Conservation (phyloP, 371 early-diverging fungal genomes). For the Circinella minor region DNA sequence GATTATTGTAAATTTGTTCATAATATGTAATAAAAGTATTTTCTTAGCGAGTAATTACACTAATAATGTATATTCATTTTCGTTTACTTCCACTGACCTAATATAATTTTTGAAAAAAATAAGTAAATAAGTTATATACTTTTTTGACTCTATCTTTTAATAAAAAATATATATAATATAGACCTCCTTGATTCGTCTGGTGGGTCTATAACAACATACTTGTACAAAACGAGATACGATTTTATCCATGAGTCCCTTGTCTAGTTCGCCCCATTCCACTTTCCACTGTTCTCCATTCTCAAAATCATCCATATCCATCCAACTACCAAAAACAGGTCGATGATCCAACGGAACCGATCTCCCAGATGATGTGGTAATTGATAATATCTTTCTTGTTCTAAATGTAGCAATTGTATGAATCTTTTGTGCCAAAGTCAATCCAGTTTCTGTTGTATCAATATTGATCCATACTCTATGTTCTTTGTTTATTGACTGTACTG, state of each 20-base stretch:
- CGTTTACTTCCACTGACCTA: constrained; percentile 7
- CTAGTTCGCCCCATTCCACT: constrained; percentile 46
- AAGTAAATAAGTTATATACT: not conserved
- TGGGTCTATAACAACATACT: constrained; percentile 21
- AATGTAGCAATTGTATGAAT: constrained; percentile 55
- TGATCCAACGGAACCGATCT: constrained; percentile 44
- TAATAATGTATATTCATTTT: constrained; percentile 2
- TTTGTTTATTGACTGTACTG: constrained; percentile 51
- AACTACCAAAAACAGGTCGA: constrained; percentile 44
- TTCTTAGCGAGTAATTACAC: not conserved
- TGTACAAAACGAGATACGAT: constrained; percentile 42
- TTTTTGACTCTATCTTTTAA: no score
- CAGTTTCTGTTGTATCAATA: constrained; percentile 51
- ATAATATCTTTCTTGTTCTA: constrained; percentile 47
- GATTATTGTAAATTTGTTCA: no score
- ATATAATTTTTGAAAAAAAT: not conserved
- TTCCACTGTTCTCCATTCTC: constrained; percentile 51
- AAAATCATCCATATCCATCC: constrained; percentile 49
- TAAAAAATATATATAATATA: no score
- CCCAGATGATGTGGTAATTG: constrained; percentile 45
- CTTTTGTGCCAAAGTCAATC: constrained; percentile 45
- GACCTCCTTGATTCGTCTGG: not conserved
- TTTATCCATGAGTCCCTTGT: constrained; percentile 41
- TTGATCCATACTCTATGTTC: constrained; percentile 56
- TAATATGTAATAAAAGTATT: no score